Base-by-base conservation (phyloP, 2,329 filamentous ascomycete species). In the Phyllachora maydis region DNA sequence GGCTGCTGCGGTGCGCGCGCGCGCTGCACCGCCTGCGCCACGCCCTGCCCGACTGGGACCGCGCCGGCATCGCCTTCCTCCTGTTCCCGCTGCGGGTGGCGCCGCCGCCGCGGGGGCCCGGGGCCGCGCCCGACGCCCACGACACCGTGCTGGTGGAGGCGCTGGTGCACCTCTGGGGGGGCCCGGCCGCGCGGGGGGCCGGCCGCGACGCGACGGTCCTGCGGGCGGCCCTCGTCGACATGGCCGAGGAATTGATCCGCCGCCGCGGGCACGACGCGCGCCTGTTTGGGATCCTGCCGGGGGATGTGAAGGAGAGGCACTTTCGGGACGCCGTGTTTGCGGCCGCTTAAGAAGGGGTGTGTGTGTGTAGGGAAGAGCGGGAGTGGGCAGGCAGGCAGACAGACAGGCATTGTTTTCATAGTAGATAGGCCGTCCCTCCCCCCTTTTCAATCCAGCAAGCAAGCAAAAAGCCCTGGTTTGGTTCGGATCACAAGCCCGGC, bases 11-110 rank as follows among this genome's bases (percentile, higher is more conserved):
- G 14, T 38, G 39, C 13, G 34, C 39, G 1, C 31, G 35, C 16
- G 55, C 93, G 18, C 60, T 95, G 18, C 55, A 58, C 11, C 68
- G 71, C 28, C 92, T 98, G 38, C 59, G 66, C 16, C 50, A 59
- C 18, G 49, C 54, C 11, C 69, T 91, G 16, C 48, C 60, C 8
- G 70, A 73, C 25, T 93, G 88, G 88, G 54, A 67, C 7, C 49
- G 66, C 11, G 83, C 82, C 14, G 85, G 81, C 4, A 69, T 74
- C 33, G 66, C 95, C 13, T 95, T 92, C 42, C 49, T 54, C 32
- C 49, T 65, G 22, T 71, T 71, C 45, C 46, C 73, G 20, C 42
- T 51, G 21, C 42, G 72, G 11, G 36, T 68, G 30, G 46, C 53
- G 26, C 40, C 46, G 50, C 18, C 50, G 45, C 32, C 32, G 29